Evolutionary conservation across 164 flowering plant genomes (phyloP).

Genomic region (Sextonia rubra): DNA sequence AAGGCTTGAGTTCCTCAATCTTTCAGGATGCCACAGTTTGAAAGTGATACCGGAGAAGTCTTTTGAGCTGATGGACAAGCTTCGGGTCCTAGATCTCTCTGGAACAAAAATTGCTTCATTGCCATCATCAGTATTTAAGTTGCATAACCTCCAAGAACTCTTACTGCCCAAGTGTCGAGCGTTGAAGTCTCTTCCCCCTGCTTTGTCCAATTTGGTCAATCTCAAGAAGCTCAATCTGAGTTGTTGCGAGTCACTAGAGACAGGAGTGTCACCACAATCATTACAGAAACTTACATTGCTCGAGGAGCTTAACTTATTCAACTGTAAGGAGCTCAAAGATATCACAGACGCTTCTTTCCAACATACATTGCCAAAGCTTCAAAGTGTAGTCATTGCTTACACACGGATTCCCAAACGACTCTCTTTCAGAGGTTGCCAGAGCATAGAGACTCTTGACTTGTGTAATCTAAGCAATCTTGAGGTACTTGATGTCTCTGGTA

Average conservation of each 20-base stretch:
- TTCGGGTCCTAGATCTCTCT: not conserved
- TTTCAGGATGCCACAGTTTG: fast-evolving
- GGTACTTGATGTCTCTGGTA: not conserved
- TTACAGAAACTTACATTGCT: not conserved
- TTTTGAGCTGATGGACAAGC: not conserved
- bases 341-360: not conserved
- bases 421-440: not conserved
- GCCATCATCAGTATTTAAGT: not conserved
- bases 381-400: fast-evolving
- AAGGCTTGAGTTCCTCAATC: not conserved
- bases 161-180: fast-evolving
- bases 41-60: not conserved
- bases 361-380: not conserved
- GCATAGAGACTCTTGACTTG: not conserved
- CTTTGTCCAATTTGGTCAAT: not conserved
- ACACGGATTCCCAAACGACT: not conserved
- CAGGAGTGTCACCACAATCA: not conserved
- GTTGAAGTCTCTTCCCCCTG: not conserved
- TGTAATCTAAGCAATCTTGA: not conserved
- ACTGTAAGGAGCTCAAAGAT: not conserved
- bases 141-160: not conserved
- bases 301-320: not conserved
- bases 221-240: not conserved
- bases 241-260: not conserved
- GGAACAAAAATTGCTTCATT: not conserved